Conservation (phyloP, 805 yeast species). For the Candida sakaeoensis region DNA sequence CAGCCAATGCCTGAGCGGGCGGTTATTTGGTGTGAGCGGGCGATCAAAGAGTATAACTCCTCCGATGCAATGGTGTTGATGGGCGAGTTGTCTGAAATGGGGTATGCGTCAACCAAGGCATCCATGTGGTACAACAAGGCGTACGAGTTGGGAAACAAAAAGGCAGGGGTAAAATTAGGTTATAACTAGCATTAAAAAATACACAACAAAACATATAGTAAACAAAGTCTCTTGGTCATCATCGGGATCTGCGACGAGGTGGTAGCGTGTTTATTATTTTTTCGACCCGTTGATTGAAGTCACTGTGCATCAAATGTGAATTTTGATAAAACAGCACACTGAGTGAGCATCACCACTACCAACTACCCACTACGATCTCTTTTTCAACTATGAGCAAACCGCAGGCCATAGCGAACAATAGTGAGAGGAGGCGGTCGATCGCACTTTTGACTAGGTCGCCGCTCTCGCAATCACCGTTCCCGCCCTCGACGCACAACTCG, state of each 20-base stretch:
- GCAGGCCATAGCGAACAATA: conserved; percentile 2
- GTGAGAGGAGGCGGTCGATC: conserved; percentile 23
- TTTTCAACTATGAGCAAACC: conserved; percentile 4
- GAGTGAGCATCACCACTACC: too few relatives aligned
- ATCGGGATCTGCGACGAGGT: too few relatives aligned
- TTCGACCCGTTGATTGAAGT: too few relatives aligned
- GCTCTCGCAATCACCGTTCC: conserved; percentile 21
- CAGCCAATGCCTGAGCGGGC: conserved; percentile 34
- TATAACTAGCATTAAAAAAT: background rate
- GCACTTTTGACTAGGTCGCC: conserved; percentile 31
- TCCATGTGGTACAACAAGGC: conserved; percentile 32
- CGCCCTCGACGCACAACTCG: conserved; percentile 13
- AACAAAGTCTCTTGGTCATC: too few relatives aligned
- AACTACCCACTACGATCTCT: too few relatives aligned
- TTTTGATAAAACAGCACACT: background rate
- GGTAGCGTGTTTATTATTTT: too few relatives aligned
- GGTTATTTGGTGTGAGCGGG: conserved; percentile 41
- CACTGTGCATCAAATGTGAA: background rate
- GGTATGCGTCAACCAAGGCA: conserved; percentile 25
- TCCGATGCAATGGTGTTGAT: conserved; percentile 38
- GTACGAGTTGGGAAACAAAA: conserved; percentile 28
- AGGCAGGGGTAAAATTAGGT: conserved; percentile 23
- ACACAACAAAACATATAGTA: too few relatives aligned
- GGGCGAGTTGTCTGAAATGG: conserved; percentile 39
- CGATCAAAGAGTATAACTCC: conserved; percentile 33